These are phyloP conservation scores for Carpinus viminea DNA, from an alignment of 306 rosid species.

Conservation along the genomic window DNA sequence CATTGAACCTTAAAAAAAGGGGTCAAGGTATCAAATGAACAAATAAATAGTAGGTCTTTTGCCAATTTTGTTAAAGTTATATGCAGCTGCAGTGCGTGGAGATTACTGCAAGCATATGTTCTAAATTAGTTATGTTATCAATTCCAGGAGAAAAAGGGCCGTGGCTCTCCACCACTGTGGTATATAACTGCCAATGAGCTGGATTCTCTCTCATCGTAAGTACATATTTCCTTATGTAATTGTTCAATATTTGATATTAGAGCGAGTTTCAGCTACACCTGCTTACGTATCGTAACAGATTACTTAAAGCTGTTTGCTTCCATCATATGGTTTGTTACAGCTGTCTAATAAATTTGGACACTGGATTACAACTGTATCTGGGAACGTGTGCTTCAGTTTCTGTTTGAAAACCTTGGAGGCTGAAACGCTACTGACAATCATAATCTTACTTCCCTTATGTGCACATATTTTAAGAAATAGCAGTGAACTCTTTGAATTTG, in stretches of 20 bases:
- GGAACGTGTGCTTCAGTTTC: background rate
- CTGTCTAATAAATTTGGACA: background rate
- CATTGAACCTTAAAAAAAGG: background rate
- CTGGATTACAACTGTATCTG: background rate
- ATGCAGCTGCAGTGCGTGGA: background rate
- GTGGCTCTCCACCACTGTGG: constrained; percentile 76
- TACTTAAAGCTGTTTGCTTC: background rate
- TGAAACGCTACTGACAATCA: background rate
- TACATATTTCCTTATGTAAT: constrained; percentile 9
- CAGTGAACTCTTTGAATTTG: no score
- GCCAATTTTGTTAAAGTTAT: background rate
- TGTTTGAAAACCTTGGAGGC: background rate
- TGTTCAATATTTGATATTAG: background rate
- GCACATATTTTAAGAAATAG: no score
- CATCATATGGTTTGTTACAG: background rate
- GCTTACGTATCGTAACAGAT: background rate
- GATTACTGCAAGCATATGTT: no score
- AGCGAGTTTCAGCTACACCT: constrained; percentile 11
- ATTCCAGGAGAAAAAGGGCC: constrained; percentile 83
- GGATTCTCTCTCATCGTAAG: constrained; percentile 87
- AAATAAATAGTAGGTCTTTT: background rate
- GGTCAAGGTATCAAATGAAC: background rate
- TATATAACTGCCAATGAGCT: constrained; percentile 64
- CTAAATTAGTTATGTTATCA: constrained; percentile 4
- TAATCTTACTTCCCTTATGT: no score